Base-by-base conservation (phyloP, 1,284 basidiomycete genomes). In the Vanrija sp. region DNA sequence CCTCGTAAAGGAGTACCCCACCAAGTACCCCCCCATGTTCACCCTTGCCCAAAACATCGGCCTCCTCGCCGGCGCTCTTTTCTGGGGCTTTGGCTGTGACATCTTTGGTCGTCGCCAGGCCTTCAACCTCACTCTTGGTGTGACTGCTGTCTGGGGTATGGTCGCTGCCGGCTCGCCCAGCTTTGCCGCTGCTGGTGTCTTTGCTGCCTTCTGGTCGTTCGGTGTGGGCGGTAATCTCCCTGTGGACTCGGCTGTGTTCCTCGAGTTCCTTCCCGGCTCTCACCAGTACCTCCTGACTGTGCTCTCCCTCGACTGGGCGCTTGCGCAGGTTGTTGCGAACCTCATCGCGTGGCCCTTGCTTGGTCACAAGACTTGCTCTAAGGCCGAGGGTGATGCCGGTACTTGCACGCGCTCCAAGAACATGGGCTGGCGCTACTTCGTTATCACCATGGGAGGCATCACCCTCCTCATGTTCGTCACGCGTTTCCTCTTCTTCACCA, bases 271-370 rank as follows among this genome's bases (percentile, higher is more conserved):
- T 42, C 83, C 49, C 68, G 81, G 61, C 78, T 83, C 77, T 10
- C 66, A 71, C 47, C 66, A 68, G 52, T 85, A 83, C 80, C 80
- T 84, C 25, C 73, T 86, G 39, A 86, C 85, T 0, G 74, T 86
- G 23, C 78, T 86, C 1, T 84, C 83, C 14, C 79, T 82, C 39
- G 86, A 83, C 79, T 86, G 85, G 85, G 83, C 83, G 5, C 65
- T 85, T 16, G 85, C 85, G 0, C 69, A 71, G 52, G 60, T 69
- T 15, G 16, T 69, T 34, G 65, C 65, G 0, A 65, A 63, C 6
- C 52, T 68, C 9, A 56, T 69, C 39, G 68, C 68, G 2, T 69
- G 67, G 69, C 66, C 66, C 0, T 45, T 65, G 9, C 59, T 69
- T 14, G 69, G 66, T 18, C 53, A 64, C 49, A 45, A 58, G 39